Evolutionary conservation across 1,284 basidiomycete genomes (phyloP), one percentile per base, ranked within the genome.

Genomic region (Anthracocystis panici-leucophaei): DNA sequence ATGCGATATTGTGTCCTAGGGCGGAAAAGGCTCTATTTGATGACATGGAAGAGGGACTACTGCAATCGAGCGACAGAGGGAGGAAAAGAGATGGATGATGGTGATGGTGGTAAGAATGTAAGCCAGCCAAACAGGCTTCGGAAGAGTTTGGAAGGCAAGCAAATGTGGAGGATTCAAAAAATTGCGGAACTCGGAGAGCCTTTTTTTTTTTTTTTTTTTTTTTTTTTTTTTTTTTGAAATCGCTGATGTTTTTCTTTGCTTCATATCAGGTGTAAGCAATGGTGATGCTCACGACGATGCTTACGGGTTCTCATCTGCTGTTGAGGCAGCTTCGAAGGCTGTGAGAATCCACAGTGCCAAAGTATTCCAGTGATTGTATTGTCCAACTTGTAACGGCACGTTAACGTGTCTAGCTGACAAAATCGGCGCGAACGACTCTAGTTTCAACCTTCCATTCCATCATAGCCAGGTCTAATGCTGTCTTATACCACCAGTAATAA

Each of bases 1-100:
- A 65, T 6, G 68, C 62, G 41, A 71, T 27, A n/a, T 61, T 61
- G 23, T 51, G 68, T 29, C 27, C 40, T 18, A 71, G 31, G 0
- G 23, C 20, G 9, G 62, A 18, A 2, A 71, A 16, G 1, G 27
- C n/a, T 46, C 54, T 31, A 21, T 18, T 57, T 42, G 61, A 44
- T 1, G 67, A 70, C 67, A 69, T 69, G 41, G 8, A 9, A 7
- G 18, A 20, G 38, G 12, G 11, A 6, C 21, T n/a, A 38, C 18
- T 38, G 33, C 2, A 11, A 33, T 21, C 6, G n/a, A 40, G 16
- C 23, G 18, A 20, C 10, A 33, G 2, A 11, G 20, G 35, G n/a
- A 21, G 21, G 8, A 14, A 5, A 9, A 16, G 2, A 20, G 8
- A 7, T 50, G 31, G 31, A 33, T 20, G 31, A 29, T 25, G 29